Base-by-base conservation (phyloP, 352 stramenopile genomes). In the Pythium phragmiticola region DNA sequence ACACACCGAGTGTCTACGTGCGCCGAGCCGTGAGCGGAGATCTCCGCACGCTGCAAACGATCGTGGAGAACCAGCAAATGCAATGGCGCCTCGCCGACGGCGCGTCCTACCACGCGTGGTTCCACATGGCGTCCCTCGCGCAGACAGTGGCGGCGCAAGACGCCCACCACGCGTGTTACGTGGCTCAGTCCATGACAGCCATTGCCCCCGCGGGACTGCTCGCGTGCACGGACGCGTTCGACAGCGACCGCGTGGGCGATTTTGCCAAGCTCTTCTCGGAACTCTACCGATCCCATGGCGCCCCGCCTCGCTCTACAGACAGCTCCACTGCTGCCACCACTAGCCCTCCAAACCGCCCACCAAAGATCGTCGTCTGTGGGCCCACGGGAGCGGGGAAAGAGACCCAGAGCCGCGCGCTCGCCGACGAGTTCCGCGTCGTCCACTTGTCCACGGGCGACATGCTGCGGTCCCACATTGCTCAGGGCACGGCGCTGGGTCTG, bases 381-480 rank as follows among this genome's bases (percentile, higher is more conserved):
- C 94, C 95, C 5, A 96, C 95, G 1, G 96, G 92, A 0, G 82
- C 82, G 13, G 96, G 96, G n/a, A 99, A 99, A 63, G 89, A 94
- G 33, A 99, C 95, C 2, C 96, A 99, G 65, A 98, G 96, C 65
- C 88, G 96, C 21, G 75, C 96, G 41, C 54, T 97, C 39, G 78
- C 71, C 14, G 66, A 85, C 21, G 77, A 86, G 61, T 94, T 89
- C 65, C 80, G 87, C 54, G 69, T 97, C 16, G 84, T 97, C 21
- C 89, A 97, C 67, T 68, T 98, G 6, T 90, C 79, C 37, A 92
- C 88, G 30, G 91, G 89, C 9, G 84, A 95, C 65, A 96, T 97
- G 78, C 74, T 98, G 14, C 76, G 91, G 30, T 77, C 76, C 26
- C 83, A 88, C 16, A 89, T 95, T 6, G 72, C 84, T 36, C 75